phyloP scores from a whole-genome alignment of 139 green algal species.

The Mychonastes homosphaera region DNA sequence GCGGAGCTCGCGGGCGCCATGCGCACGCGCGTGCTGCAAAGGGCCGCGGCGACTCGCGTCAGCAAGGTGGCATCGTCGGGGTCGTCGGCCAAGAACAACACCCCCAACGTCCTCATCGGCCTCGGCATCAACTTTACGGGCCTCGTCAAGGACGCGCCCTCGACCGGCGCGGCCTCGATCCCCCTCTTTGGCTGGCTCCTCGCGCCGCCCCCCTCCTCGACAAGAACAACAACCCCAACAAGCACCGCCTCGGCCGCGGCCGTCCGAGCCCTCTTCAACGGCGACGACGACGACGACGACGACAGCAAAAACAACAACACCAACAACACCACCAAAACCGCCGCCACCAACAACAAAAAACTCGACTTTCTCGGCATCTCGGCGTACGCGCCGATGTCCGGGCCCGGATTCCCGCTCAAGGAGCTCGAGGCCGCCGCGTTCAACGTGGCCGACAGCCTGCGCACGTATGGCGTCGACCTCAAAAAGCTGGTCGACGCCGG shows the following conservation, averaged over 20 bases:
- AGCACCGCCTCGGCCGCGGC: constrained; percentile 1
- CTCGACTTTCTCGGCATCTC: constrained; percentile 39
- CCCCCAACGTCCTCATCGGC: constrained; percentile 19
- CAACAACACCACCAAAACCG: too few species aligned
- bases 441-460: constrained; percentile 14
- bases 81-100: too few species aligned
- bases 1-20: neutral
- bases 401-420: constrained; percentile 18
- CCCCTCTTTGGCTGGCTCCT: constrained; percentile 15
- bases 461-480: constrained; percentile 17
- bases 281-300: too few species aligned
- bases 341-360: too few species aligned
- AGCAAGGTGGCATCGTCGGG: too few species aligned
- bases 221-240: constrained; percentile 17
- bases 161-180: neutral
- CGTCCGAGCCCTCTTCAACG: constrained; percentile 1
- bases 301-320: too few species aligned
- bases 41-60: neutral
- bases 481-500: constrained; percentile 7
- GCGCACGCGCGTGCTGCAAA: neutral
- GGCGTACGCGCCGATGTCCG: constrained; percentile 28
- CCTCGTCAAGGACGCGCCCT: neutral
- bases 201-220: neutral
- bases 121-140: constrained; percentile 22
- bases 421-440: constrained; percentile 24